phyloP scores from a whole-genome alignment of 108 stramenopile species.

The Nitzschia putrida region DNA sequence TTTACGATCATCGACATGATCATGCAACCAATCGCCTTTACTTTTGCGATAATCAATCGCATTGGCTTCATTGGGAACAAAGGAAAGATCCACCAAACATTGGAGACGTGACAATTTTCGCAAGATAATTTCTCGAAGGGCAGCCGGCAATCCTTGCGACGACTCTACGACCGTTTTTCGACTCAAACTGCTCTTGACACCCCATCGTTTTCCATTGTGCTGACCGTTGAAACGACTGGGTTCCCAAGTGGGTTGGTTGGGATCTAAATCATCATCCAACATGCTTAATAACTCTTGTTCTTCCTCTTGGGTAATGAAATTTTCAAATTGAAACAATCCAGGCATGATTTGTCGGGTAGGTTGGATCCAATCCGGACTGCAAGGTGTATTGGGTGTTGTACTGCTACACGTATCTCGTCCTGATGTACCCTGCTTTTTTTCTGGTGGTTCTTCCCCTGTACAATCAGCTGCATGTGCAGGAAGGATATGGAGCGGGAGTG shows the following conservation, averaged over 20 bases:
- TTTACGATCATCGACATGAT: conserved; percentile 67
- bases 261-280: conserved; percentile 27
- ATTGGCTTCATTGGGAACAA: conserved; percentile 65
- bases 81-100: conserved; percentile 4
- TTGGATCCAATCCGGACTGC: conserved; percentile 4
- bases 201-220: conserved; percentile 64
- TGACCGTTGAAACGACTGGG: conserved; percentile 52
- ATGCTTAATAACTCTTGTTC: conserved; percentile 40
- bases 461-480: conserved; percentile 50
- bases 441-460: conserved; percentile 21
- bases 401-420: no score
- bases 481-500: conserved; percentile 43
- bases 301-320: conserved; percentile 60
- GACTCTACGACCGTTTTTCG: conserved; percentile 45
- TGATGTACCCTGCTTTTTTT: no score
- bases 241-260: conserved; percentile 41
- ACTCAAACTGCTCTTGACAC: conserved; percentile 60
- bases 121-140: conserved; percentile 39
- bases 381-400: background rate
- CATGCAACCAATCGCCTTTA: conserved; percentile 47
- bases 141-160: conserved; percentile 44
- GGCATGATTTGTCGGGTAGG: conserved; percentile 42
- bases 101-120: conserved; percentile 30
- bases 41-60: conserved; percentile 60
- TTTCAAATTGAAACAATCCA: conserved; percentile 50